A percentile compares a stretch with the other conserved stretches of the same genome.
These are phyloP conservation scores for Forsythia viridissima DNA, from an alignment of 257 asterid species.

Conservation along the genomic window DNA sequence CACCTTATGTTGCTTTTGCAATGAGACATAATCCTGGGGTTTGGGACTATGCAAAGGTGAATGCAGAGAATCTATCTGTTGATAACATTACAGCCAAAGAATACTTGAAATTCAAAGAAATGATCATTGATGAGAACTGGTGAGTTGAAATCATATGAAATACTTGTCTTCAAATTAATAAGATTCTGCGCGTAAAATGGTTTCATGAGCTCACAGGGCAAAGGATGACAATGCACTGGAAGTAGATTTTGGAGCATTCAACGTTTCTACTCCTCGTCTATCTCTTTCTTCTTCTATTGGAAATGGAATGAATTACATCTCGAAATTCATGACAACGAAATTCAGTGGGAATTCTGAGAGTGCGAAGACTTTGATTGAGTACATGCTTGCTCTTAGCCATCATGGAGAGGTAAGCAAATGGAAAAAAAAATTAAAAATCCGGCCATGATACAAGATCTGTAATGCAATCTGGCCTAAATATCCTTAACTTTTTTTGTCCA, in stretches of 20 bases:
- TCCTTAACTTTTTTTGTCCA: neutral
- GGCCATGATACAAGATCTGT: neutral
- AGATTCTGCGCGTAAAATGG: conserved; percentile 5
- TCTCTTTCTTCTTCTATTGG: conserved; percentile 68
- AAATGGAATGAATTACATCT: conserved; percentile 53
- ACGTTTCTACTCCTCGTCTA: conserved; percentile 40
- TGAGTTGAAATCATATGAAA: conserved; percentile 17
- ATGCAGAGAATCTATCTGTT: conserved; percentile 52
- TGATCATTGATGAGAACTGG: conserved; percentile 67
- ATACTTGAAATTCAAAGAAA: conserved; percentile 68
- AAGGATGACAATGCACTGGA: conserved; percentile 72
- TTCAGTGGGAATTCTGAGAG: conserved; percentile 48
- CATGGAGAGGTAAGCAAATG: conserved; percentile 60
- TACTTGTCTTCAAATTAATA: neutral
- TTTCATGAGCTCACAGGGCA: conserved; percentile 49
- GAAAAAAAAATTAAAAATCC: neutral
- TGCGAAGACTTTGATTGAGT: conserved; percentile 59
- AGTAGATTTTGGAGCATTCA: conserved; percentile 73
- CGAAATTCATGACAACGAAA: conserved; percentile 65
- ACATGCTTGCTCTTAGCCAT: conserved; percentile 61
- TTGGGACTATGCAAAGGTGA: conserved; percentile 73
- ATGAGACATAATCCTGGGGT: conserved; percentile 67
- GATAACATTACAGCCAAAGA: conserved; percentile 54
- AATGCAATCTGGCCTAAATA: neutral
- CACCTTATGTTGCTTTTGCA: conserved; percentile 76